A percentile compares a stretch with the other conserved stretches of the same genome.
These are phyloP conservation scores for Paraconiothyrium brasiliense DNA, from an alignment of 2,329 filamentous ascomycete species.

Conservation along the genomic window DNA sequence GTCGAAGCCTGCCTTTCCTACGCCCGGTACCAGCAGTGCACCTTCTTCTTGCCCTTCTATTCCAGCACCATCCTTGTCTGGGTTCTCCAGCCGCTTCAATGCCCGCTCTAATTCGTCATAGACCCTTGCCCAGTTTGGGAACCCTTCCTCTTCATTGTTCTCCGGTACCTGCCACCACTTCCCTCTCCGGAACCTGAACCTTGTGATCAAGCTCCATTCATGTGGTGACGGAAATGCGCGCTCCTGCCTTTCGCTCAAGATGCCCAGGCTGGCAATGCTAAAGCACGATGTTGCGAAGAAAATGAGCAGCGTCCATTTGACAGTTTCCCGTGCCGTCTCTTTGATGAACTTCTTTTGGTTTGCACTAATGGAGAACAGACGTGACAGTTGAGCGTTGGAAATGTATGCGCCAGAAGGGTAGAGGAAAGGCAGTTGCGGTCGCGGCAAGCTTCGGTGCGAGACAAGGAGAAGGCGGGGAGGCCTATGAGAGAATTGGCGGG, in stretches of 20 bases:
- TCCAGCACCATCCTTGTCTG: slow-evolving; percentile 72
- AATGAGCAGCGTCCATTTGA: slow-evolving; percentile 72
- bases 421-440: slow-evolving; percentile 73
- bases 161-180: slow-evolving; percentile 58
- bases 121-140: slow-evolving; percentile 76
- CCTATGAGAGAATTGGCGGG: slow-evolving; percentile 68
- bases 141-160: slow-evolving; percentile 66
- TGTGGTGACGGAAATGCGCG: slow-evolving; percentile 79
- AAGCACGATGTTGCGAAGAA: slow-evolving; percentile 71
- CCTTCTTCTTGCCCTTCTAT: slow-evolving; percentile 66
- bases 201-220: slow-evolving; percentile 79
- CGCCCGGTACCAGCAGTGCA: slow-evolving; percentile 49
- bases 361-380: slow-evolving; percentile 75
- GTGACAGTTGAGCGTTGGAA: slow-evolving; percentile 61
- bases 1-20: slow-evolving; percentile 67
- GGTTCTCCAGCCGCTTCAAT: slow-evolving; percentile 74
- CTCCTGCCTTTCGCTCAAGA: slow-evolving; percentile 80
- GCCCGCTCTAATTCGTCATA: slow-evolving; percentile 68
- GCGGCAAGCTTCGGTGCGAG: slow-evolving; percentile 53
- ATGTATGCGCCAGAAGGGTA: slow-evolving; percentile 60
- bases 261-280: slow-evolving; percentile 69
- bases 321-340: slow-evolving; percentile 73
- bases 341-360: slow-evolving; percentile 76
- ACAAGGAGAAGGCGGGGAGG: slow-evolving; percentile 61
- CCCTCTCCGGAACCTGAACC: slow-evolving; percentile 72